Percentiles rank a stretch among this genome's conserved stretches.
Evolutionary conservation across 2,329 filamentous ascomycete species (phyloP).

Genomic region (Arthrocladium fulminans): DNA sequence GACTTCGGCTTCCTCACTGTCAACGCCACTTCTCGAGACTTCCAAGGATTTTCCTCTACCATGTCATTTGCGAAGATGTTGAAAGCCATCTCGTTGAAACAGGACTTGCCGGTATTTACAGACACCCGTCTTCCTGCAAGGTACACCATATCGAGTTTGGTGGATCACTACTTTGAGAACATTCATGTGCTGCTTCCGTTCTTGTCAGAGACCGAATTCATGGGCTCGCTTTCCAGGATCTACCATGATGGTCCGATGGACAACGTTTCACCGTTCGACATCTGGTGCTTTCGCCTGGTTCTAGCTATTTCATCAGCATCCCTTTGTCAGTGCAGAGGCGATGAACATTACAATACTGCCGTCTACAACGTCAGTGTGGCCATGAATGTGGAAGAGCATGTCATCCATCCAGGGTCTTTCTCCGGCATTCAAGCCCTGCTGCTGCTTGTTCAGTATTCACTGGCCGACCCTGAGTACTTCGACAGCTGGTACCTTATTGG

Average conservation of each 20-base stretch:
- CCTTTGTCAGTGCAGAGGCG: conserved; percentile 57
- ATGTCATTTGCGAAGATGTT: conserved; percentile 90
- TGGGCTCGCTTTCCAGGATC: conserved; percentile 69
- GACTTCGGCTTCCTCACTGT: conserved; percentile 93
- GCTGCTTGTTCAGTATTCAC: conserved; percentile 78
- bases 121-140: conserved; percentile 59
- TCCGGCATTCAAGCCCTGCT: conserved; percentile 80
- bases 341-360: conserved; percentile 56
- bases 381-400: conserved; percentile 67
- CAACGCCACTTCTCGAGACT: conserved; percentile 88
- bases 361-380: conserved; percentile 56
- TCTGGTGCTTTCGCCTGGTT: conserved; percentile 83
- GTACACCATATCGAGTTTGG: conserved; percentile 56
- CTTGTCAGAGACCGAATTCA: conserved; percentile 70
- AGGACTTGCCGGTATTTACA: conserved; percentile 56
- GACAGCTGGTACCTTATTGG: conserved; percentile 92
- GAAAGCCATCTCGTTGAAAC: conserved; percentile 69
- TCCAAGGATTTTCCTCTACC: conserved; percentile 75
- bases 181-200: conserved; percentile 72
- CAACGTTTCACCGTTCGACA: conserved; percentile 53
- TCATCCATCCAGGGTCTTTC: conserved; percentile 75
- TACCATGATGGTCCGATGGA: conserved; percentile 49
- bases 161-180: conserved; percentile 78
- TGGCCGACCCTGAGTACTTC: conserved; percentile 82
- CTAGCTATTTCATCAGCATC: conserved; percentile 71